Evolutionary conservation across 305 asterid genomes (phyloP).

Genomic region (Euphrasia arctica): DNA sequence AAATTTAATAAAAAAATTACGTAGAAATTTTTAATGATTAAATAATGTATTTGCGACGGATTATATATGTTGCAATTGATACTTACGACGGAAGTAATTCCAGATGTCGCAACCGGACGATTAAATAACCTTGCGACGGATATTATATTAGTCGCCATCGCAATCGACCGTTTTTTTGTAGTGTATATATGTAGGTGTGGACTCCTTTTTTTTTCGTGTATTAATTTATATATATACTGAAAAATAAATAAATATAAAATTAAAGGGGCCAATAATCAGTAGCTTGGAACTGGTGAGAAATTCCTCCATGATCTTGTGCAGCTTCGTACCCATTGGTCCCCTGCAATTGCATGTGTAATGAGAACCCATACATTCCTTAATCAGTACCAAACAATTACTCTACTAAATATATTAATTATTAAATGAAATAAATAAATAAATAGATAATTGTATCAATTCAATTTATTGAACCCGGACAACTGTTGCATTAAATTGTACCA

Average conservation of each 20-base stretch:
- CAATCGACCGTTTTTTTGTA: too few species aligned
- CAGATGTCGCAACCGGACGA: too few species aligned
- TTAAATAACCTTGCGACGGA: too few species aligned
- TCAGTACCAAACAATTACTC: neutral
- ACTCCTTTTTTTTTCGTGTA: too few species aligned
- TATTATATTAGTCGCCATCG: too few species aligned
- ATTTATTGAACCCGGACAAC: slow-evolving; percentile 8
- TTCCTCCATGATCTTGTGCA: slow-evolving; percentile 53
- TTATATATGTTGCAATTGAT: too few species aligned
- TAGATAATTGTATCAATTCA: neutral
- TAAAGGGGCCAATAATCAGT: slow-evolving; percentile 64
- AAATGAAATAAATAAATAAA: neutral
- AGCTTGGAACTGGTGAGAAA: slow-evolving; percentile 62
- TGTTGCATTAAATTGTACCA: slow-evolving; percentile 17
- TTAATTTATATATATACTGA: too few species aligned
- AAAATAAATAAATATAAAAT: slow-evolving; percentile 11
- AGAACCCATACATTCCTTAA: slow-evolving; percentile 13
- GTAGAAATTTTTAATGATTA: too few species aligned
- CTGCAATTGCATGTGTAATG: slow-evolving; percentile 26
- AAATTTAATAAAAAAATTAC: too few species aligned
- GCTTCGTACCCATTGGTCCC: slow-evolving; percentile 58
- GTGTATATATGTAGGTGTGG: too few species aligned
- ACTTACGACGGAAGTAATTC: too few species aligned
- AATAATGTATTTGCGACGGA: too few species aligned
- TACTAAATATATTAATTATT: neutral